phyloP scores from a whole-genome alignment of 148 eudicot genomes.

The Drosera capensis region DNA sequence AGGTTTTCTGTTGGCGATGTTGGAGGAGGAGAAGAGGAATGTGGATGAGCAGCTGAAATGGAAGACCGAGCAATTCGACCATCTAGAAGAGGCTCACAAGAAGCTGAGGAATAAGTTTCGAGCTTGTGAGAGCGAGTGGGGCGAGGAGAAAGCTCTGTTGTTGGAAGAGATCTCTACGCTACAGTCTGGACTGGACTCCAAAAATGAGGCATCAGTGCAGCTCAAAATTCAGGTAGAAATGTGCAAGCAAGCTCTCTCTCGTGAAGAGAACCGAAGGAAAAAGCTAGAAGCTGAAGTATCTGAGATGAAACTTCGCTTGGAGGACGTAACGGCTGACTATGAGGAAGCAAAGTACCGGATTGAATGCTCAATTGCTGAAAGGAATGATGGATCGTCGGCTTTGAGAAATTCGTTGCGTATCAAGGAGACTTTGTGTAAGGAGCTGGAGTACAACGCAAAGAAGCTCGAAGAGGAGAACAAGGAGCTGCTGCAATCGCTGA shows the following conservation, averaged over 20 bases:
- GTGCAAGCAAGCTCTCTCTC: conserved; percentile 57
- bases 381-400: conserved; percentile 28
- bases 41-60: conserved; percentile 67
- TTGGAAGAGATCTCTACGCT: conserved; percentile 44
- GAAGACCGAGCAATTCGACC: conserved; percentile 68
- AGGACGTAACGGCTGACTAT: conserved; percentile 20
- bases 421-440: conserved; percentile 49
- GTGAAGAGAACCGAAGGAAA: conserved; percentile 54
- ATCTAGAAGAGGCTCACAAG: conserved; percentile 66
- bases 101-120: conserved; percentile 33
- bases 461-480: conserved; percentile 55
- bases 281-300: conserved; percentile 38
- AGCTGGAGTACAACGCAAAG: conserved; percentile 37
- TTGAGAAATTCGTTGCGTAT: conserved; percentile 43
- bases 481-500: conserved; percentile 32
- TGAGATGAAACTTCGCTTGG: conserved; percentile 29
- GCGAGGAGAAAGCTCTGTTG: conserved; percentile 42
- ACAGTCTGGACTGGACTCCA: conserved; percentile 37
- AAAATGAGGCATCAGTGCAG: conserved; percentile 21
- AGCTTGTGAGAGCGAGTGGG: conserved; percentile 45
- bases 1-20: conserved; percentile 25
- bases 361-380: conserved; percentile 22
- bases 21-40: conserved; percentile 45
- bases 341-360: conserved; percentile 25
- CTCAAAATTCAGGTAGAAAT: conserved; percentile 30